A percentile compares a stretch with the other conserved stretches of the same genome.
These are phyloP conservation scores for Psilocybe sp. DNA, from an alignment of 768 basidiomycete genomes.

Conservation along the genomic window DNA sequence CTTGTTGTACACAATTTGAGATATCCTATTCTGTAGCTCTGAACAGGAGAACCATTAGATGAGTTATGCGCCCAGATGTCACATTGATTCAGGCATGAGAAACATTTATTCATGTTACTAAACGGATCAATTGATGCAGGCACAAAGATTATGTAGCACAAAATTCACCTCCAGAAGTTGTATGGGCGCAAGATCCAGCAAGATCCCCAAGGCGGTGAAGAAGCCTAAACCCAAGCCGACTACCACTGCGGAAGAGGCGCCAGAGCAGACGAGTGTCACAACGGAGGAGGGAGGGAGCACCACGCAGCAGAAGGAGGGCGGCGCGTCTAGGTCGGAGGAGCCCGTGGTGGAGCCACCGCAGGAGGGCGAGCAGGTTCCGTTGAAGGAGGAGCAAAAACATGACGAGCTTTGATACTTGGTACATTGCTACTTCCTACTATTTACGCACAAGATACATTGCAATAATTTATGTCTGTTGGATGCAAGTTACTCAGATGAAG, in stretches of 20 bases:
- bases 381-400: slow-evolving; percentile 3
- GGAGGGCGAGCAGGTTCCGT: slow-evolving; percentile 12
- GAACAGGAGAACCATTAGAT: no score
- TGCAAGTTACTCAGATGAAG: no score
- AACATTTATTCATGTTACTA: no score
- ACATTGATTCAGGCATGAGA: no score
- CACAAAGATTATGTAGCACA: no score
- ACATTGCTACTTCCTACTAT: not conserved
- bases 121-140: no score
- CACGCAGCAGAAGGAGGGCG: no score
- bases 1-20: no score
- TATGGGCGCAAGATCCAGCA: slow-evolving; percentile 69
- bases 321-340: not conserved
- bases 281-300: not conserved
- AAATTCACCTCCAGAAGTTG: slow-evolving; percentile 68
- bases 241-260: slow-evolving; percentile 12
- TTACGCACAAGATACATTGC: not conserved
- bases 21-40: not conserved
- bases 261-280: slow-evolving; percentile 14
- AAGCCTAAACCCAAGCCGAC: slow-evolving; percentile 42
- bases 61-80: no score
- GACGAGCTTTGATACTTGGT: slow-evolving; percentile 11
- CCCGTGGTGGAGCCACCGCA: slow-evolving; percentile 1
- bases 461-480: not conserved
- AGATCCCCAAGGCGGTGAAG: slow-evolving; percentile 54